Evolutionary conservation across 345 rosid genomes (phyloP).

Genomic region (Populus tremula): DNA sequence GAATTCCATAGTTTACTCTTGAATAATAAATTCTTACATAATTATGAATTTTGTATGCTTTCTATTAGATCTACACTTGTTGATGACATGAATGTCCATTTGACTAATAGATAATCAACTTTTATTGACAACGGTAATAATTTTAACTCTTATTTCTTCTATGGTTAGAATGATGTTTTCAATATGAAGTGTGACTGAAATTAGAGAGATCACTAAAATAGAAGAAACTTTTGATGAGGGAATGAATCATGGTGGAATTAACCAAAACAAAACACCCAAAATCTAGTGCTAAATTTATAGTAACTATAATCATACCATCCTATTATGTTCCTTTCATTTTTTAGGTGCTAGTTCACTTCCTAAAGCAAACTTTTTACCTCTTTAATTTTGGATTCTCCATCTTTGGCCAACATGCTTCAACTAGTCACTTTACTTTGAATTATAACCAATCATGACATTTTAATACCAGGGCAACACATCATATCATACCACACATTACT

Average conservation of each 20-base stretch:
- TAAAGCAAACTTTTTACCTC: no score
- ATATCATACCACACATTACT: background rate
- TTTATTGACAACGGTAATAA: background rate
- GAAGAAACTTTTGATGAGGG: background rate
- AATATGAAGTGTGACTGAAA: background rate
- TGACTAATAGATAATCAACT: background rate
- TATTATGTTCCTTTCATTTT: no score
- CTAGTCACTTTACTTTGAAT: no score
- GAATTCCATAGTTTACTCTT: background rate
- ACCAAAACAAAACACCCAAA: background rate
- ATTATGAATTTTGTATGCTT: background rate
- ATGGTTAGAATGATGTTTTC: no score
- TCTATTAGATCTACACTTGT: background rate
- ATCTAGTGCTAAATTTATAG: background rate
- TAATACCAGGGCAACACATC: background rate
- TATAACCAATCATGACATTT: no score
- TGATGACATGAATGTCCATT: background rate
- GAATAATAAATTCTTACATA: background rate
- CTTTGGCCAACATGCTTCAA: background rate
- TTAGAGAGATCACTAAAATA: no score
- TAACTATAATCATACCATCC: background rate
- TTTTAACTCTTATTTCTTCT: background rate
- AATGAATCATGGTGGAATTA: background rate
- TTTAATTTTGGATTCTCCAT: background rate
- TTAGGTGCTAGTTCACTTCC: no score